Evolutionary conservation across 495 filamentous ascomycete genomes (phyloP).

Genomic region (Talaromyces trachyspermus): DNA sequence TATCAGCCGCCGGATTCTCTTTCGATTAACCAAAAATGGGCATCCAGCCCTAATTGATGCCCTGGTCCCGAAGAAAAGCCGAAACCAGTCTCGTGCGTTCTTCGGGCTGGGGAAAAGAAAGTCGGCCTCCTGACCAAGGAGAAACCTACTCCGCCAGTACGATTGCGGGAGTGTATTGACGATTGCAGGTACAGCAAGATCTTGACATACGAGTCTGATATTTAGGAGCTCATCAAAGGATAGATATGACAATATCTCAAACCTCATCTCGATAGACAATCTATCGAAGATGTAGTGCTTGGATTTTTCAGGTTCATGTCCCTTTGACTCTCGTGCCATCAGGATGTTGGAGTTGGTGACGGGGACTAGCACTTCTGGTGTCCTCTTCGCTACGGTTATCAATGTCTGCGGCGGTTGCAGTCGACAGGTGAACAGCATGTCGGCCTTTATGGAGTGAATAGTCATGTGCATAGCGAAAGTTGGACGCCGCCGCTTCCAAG

Average conservation of each 20-base stretch:
- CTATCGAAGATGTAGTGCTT: conserved; percentile 2
- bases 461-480: background rate
- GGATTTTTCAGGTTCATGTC: no score
- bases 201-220: conserved; percentile 8
- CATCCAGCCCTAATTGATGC: background rate
- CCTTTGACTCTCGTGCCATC: no score
- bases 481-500: conserved; percentile 7
- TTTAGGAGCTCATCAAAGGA: conserved; percentile 2
- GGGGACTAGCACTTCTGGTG: no score
- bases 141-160: conserved; percentile 15
- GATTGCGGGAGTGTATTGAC: conserved; percentile 8
- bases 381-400: background rate
- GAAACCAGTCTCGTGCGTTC: conserved; percentile 7
- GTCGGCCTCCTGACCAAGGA: conserved; percentile 15
- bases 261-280: conserved; percentile 7
- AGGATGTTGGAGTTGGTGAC: no score
- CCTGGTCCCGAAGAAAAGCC: conserved; percentile 10
- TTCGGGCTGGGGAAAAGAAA: conserved; percentile 11
- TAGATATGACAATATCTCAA: conserved; percentile 10
- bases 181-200: conserved; percentile 2
- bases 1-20: conserved; percentile 45
- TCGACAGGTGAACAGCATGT: no score
- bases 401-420: background rate
- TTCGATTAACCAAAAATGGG: conserved; percentile 10
- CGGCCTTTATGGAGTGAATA: no score